These are phyloP conservation scores for Penicillium macrosclerotiorum DNA, from an alignment of 495 filamentous ascomycete genomes.

Conservation along the genomic window DNA sequence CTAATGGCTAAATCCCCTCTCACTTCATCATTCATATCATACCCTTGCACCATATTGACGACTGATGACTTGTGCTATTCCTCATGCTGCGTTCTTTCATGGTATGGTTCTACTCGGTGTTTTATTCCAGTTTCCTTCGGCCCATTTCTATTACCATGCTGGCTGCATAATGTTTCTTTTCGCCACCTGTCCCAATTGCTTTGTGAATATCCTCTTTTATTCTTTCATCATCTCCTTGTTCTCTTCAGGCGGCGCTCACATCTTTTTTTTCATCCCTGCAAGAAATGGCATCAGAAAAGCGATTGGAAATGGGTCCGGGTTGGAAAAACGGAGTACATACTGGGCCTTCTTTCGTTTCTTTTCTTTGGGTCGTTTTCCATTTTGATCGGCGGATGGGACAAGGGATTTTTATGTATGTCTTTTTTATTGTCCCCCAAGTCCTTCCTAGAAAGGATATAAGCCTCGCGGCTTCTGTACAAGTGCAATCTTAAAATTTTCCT, in stretches of 20 bases:
- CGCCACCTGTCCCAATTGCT: constrained; percentile 11
- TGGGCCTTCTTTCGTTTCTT: constrained; percentile 11
- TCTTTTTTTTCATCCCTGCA: constrained; percentile 17
- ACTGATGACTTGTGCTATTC: constrained; percentile 22
- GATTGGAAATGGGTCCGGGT: constrained; percentile 18
- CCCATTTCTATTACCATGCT: constrained; percentile 15
- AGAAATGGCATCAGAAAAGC: constrained; percentile 22
- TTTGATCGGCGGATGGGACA: constrained; percentile 5
- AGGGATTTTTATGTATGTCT: constrained; percentile 9
- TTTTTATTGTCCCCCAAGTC: constrained; percentile 15
- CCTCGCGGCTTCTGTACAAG: constrained; percentile 27
- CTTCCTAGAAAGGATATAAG: constrained; percentile 20
- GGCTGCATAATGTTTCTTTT: constrained; percentile 18
- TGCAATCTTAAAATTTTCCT: constrained; percentile 14
- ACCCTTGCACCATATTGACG: constrained; percentile 13
- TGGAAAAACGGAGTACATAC: constrained; percentile 17
- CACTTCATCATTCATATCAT: constrained; percentile 8
- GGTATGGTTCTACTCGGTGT: constrained; percentile 8
- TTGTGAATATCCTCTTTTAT: constrained; percentile 28
- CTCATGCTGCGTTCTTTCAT: too few species aligned
- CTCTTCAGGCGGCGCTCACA: constrained; percentile 21
- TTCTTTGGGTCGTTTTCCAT: constrained; percentile 14
- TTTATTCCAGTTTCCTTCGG: constrained; percentile 2
- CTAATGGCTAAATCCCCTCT: constrained; percentile 34
- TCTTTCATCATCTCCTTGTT: constrained; percentile 6